These are phyloP conservation scores for Papiliotrema laurentii DNA, from an alignment of 1,284 basidiomycete species.

Conservation along the genomic window DNA sequence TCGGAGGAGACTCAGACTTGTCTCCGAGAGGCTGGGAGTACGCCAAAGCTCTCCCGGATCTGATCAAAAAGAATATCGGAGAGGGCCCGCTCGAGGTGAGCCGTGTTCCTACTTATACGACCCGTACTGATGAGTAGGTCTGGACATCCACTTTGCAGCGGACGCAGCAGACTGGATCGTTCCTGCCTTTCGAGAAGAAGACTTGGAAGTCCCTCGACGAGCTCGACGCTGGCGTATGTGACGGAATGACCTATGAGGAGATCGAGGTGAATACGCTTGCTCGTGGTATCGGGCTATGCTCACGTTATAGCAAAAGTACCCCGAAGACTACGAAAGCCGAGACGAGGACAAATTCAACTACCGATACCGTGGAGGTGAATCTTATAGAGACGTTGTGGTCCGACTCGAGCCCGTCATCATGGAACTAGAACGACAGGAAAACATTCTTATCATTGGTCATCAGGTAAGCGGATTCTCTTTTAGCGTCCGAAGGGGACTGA, in stretches of 20 bases:
- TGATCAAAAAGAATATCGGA: conserved; percentile 88
- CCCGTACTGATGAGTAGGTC: conserved; percentile 52
- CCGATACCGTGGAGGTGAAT: conserved; percentile 89
- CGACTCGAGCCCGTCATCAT: conserved; percentile 97
- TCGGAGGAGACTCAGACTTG: conserved; percentile 89
- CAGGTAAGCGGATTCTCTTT: conserved; percentile 55
- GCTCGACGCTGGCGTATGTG: conserved; percentile 96
- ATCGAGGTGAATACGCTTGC: conserved; percentile 64
- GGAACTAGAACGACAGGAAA: conserved; percentile 96
- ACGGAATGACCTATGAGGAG: conserved; percentile 99
- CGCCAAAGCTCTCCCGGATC: conserved; percentile 73
- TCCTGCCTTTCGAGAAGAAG: conserved; percentile 81
- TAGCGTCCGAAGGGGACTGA: neutral
- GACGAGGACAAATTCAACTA: conserved; percentile 99
- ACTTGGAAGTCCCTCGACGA: conserved; percentile 99
- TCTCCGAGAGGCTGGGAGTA: conserved; percentile 83
- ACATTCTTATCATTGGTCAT: conserved; percentile 95
- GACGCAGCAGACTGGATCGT: conserved; percentile 84
- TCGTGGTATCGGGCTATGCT: neutral
- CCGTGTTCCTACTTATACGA: neutral
- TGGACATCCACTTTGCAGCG: conserved; percentile 95
- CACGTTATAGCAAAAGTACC: conserved; percentile 70
- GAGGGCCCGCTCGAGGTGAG: conserved; percentile 56
- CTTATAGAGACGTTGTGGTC: conserved; percentile 92
- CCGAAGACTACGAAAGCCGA: conserved; percentile 96